Evolutionary conservation across 495 filamentous ascomycete species (phyloP).

Genomic region (Jackrogersella minutella): DNA sequence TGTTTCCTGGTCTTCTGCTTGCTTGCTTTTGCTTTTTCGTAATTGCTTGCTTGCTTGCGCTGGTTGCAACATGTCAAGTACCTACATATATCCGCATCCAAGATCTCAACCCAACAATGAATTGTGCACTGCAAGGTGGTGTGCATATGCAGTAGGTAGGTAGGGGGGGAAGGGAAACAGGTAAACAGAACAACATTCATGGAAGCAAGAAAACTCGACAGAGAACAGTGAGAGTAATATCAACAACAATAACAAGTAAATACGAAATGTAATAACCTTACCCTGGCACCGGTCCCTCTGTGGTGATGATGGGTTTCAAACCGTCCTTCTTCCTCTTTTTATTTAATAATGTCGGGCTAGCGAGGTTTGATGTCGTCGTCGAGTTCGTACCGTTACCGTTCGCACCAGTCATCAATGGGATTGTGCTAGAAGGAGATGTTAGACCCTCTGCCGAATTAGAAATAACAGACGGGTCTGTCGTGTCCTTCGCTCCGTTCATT

Average conservation of each 20-base stretch:
- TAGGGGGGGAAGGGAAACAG: conserved; percentile 23
- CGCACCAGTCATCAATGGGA: conserved; percentile 44
- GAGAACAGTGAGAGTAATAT: neutral
- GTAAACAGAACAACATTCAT: conserved; percentile 37
- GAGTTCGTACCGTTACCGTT: conserved; percentile 42
- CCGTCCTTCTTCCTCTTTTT: conserved; percentile 92
- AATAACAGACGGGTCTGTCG: conserved; percentile 17
- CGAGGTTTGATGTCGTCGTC: conserved; percentile 38
- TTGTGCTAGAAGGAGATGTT: conserved; percentile 23
- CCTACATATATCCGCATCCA: conserved; percentile 18
- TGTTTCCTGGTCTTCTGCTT: neutral
- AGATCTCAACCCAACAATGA: conserved; percentile 49
- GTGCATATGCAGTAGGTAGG: conserved; percentile 45
- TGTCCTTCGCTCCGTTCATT: conserved; percentile 37
- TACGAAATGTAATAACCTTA: conserved; percentile 39
- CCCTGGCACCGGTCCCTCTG: conserved; percentile 64
- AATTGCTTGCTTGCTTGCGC: conserved; percentile 17
- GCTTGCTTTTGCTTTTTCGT: conserved; percentile 3
- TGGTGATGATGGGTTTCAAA: conserved; percentile 90
- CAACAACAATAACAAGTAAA: neutral
- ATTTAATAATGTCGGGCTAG: conserved; percentile 54
- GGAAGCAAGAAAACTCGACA: conserved; percentile 4
- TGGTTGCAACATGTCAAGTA: conserved; percentile 29
- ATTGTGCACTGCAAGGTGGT: conserved; percentile 51
- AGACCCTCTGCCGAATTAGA: neutral